A percentile compares a stretch with the other conserved stretches of the same genome.
These are phyloP conservation scores for Zygoascus flipseniorum DNA, from an alignment of 805 yeast genomes.

Conservation along the genomic window DNA sequence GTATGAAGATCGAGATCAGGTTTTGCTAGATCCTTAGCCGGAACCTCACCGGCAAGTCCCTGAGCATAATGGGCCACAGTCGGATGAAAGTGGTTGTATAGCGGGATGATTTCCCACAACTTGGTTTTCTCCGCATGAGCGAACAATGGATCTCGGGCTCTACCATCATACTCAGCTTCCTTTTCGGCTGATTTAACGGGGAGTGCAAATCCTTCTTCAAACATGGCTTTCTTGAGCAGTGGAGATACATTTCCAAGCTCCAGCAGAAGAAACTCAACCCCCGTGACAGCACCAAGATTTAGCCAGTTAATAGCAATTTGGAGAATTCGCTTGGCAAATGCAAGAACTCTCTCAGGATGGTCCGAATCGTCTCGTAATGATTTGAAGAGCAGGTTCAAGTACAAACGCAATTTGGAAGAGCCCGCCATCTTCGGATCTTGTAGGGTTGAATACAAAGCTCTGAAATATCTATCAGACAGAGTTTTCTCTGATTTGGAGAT, in stretches of 20 bases:
- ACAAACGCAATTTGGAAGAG: constrained; percentile 92
- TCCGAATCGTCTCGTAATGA: constrained; percentile 67
- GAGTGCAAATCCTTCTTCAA: not conserved
- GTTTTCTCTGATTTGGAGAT: constrained; percentile 49
- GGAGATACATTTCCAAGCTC: constrained; percentile 61
- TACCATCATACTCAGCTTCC: constrained; percentile 64
- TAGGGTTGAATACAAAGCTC: constrained; percentile 83
- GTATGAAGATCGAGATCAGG: constrained; percentile 91
- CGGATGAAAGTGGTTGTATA: constrained; percentile 83
- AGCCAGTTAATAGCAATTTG: constrained; percentile 83
- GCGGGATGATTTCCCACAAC: constrained; percentile 76
- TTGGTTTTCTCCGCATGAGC: constrained; percentile 80
- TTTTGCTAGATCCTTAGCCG: constrained; percentile 38
- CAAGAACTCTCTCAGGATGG: constrained; percentile 52
- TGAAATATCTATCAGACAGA: constrained; percentile 52
- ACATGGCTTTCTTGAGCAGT: constrained; percentile 32
- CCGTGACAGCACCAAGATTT: constrained; percentile 79
- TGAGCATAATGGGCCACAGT: constrained; percentile 76
- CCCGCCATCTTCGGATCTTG: constrained; percentile 72
- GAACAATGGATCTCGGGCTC: constrained; percentile 84
- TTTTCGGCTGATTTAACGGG: constrained; percentile 36
- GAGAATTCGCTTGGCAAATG: constrained; percentile 83
- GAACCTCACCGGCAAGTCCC: constrained; percentile 31
- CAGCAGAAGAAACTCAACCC: constrained; percentile 66
- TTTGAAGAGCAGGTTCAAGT: constrained; percentile 76